These are phyloP conservation scores for Alternaria burnsii DNA, from an alignment of 2,329 filamentous ascomycete species.

Conservation along the genomic window DNA sequence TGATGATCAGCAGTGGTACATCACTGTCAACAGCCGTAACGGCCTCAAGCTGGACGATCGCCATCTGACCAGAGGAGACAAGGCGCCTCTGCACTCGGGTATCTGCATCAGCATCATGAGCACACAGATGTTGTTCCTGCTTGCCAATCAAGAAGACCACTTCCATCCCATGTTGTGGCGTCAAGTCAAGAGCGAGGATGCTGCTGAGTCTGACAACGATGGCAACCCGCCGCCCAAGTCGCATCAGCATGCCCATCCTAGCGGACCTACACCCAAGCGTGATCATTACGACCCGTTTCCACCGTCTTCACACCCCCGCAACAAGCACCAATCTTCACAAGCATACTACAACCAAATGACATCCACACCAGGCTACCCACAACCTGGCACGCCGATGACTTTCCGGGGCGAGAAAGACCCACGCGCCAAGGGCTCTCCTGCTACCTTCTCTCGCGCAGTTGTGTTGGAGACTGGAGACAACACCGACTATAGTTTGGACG, in stretches of 20 bases:
- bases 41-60: constrained; percentile 84
- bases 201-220: constrained; percentile 52
- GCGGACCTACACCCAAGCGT: constrained; percentile 48
- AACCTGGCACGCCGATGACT: constrained; percentile 46
- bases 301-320: constrained; percentile 45
- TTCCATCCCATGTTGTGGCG: constrained; percentile 74
- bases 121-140: constrained; percentile 98
- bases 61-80: constrained; percentile 71
- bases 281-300: constrained; percentile 51
- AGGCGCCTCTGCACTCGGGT: constrained; percentile 77
- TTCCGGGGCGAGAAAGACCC: constrained; percentile 46
- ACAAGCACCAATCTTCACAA: constrained; percentile 44
- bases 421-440: constrained; percentile 57
- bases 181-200: constrained; percentile 59
- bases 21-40: constrained; percentile 90
- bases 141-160: constrained; percentile 77
- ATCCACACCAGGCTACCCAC: constrained; percentile 46
- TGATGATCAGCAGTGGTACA: constrained; percentile 72
- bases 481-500: constrained; percentile 81
- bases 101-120: constrained; percentile 91
- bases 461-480: constrained; percentile 63
- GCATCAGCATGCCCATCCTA: constrained; percentile 45
- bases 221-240: constrained; percentile 42
- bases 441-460: constrained; percentile 59
- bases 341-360: constrained; percentile 46